A percentile compares a stretch with the other conserved stretches of the same genome.
phyloP scores from a whole-genome alignment of 2,329 filamentous ascomycete species.

The Camillea tinctor region DNA sequence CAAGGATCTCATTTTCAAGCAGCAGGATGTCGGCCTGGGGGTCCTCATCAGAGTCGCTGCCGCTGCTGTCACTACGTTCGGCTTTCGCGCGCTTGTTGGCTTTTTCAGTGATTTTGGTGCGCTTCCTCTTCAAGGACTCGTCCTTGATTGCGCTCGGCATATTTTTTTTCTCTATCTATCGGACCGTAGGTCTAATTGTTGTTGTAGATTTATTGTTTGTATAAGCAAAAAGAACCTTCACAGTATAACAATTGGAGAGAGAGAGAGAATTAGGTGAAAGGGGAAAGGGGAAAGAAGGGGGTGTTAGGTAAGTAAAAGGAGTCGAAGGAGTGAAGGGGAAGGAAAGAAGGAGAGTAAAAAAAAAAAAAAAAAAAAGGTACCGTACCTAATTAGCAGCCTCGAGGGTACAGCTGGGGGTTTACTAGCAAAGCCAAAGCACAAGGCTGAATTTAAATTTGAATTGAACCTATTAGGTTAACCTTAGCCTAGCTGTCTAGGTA shows the following conservation, averaged over 20 bases:
- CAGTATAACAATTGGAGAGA: neutral
- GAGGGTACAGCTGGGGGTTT: conserved; percentile 10
- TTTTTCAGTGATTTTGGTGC: conserved; percentile 41
- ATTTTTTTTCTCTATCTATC: conserved; percentile 5
- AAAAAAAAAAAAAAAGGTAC: conserved; percentile 15
- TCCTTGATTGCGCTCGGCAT: conserved; percentile 30
- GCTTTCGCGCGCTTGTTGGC: conserved; percentile 52
- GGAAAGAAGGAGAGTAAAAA: neutral
- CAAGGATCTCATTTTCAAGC: conserved; percentile 77
- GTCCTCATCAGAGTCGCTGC: conserved; percentile 48
- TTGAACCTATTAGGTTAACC: too few relatives aligned
- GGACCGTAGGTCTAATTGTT: neutral
- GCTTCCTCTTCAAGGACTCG: conserved; percentile 52
- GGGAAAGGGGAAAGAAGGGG: too few relatives aligned
- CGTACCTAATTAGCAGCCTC: conserved; percentile 21
- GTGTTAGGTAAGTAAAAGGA: too few relatives aligned
- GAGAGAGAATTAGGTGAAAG: neutral
- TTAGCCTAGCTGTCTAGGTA: too few relatives aligned
- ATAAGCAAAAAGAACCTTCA: neutral
- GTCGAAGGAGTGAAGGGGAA: neutral
- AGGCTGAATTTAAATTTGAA: conserved; percentile 27
- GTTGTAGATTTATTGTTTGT: neutral
- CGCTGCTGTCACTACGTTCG: conserved; percentile 41
- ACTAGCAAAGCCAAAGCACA: too few relatives aligned
- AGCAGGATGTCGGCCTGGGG: conserved; percentile 65